phyloP scores from a whole-genome alignment of 768 basidiomycete species.

The Russula olivacea region DNA sequence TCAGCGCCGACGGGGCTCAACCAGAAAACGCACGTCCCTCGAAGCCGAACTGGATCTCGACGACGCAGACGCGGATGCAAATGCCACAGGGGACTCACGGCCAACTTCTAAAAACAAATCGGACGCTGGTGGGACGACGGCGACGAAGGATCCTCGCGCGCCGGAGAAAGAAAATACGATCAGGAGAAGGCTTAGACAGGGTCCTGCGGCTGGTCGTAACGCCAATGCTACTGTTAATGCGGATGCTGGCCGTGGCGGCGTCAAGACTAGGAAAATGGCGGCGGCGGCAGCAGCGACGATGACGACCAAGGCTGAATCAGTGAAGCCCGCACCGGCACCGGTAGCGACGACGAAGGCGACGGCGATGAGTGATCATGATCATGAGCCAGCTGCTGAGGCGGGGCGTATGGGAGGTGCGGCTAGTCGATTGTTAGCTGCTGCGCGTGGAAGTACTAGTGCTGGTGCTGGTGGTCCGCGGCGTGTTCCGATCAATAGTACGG shows the following conservation, averaged over 20 bases:
- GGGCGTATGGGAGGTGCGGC: slow-evolving; percentile 19
- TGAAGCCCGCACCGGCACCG: neutral
- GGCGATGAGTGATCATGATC: neutral
- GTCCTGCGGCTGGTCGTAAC: slow-evolving; percentile 5
- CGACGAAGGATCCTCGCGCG: slow-evolving; percentile 9
- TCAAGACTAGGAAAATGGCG: slow-evolving; percentile 1
- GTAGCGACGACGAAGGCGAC: neutral
- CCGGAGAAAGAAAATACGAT: slow-evolving; percentile 26
- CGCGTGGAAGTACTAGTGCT: slow-evolving; percentile 28
- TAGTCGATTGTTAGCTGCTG: slow-evolving; percentile 14
- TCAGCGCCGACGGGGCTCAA: slow-evolving; percentile 16
- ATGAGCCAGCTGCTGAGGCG: neutral
- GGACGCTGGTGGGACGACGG: neutral
- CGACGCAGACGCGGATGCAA: neutral
- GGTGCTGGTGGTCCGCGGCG: slow-evolving; percentile 46
- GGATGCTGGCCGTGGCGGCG: too few relatives aligned
- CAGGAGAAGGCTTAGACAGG: slow-evolving; percentile 16
- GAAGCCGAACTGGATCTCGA: slow-evolving; percentile 17
- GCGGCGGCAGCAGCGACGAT: neutral
- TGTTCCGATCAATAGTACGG: slow-evolving; percentile 60
- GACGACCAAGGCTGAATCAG: slow-evolving; percentile 1
- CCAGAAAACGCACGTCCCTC: slow-evolving; percentile 16
- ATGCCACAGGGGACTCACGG: neutral
- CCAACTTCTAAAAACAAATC: neutral
- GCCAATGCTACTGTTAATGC: neutral